Conservation (phyloP, 257 asterid species). For the Solanum chilense region DNA sequence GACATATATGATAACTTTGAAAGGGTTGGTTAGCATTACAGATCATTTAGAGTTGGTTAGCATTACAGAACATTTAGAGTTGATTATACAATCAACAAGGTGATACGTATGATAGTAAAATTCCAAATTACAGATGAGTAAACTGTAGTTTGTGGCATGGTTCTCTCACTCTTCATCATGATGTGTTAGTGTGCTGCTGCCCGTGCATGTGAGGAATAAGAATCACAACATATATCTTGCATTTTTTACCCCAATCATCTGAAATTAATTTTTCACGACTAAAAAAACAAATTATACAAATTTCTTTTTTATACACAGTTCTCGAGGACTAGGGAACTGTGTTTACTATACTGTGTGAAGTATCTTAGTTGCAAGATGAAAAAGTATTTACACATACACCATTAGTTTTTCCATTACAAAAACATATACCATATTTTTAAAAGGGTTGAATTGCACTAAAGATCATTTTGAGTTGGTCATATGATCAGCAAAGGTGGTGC, state of each 20-base stretch:
- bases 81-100: background rate
- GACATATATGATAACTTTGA: background rate
- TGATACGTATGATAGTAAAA: background rate
- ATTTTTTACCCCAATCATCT: background rate
- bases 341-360: background rate
- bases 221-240: background rate
- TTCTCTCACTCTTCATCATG: background rate
- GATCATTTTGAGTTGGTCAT: background rate
- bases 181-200: background rate
- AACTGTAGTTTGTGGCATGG: background rate
- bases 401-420: background rate
- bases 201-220: background rate
- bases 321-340: background rate
- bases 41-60: background rate
- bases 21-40: background rate
- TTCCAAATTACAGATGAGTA: background rate
- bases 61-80: too few species aligned
- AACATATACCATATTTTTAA: background rate
- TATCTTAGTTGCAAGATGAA: background rate
- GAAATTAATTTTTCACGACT: background rate
- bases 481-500: background rate
- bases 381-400: background rate
- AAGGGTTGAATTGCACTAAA: background rate
- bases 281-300: background rate
- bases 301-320: background rate